These are phyloP conservation scores for Colletotrichum agaves DNA, from an alignment of 2,329 filamentous ascomycete species.

Conservation along the genomic window DNA sequence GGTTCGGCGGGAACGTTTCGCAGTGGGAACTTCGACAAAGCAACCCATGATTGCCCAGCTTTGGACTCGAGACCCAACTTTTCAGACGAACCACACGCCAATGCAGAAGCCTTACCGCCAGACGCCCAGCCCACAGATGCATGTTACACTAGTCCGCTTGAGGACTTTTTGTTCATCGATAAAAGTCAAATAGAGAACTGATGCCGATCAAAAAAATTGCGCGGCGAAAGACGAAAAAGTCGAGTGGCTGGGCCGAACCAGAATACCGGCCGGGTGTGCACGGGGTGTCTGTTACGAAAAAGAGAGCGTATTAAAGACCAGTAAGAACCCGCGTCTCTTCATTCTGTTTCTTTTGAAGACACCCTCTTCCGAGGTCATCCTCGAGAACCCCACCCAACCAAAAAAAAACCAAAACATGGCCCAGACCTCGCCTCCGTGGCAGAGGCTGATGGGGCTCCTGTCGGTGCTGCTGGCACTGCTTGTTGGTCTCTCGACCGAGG, in stretches of 20 bases:
- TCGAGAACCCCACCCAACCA: conserved; percentile 21
- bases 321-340: conserved; percentile 3
- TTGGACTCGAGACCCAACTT: background rate
- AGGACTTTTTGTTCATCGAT: conserved; percentile 20
- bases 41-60: conserved; percentile 16
- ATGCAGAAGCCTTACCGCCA: conserved; percentile 18
- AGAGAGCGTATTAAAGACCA: conserved; percentile 32
- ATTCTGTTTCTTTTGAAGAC: conserved; percentile 22
- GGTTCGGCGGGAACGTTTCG: conserved; percentile 16
- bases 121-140: conserved; percentile 25
- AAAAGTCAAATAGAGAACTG: background rate
- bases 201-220: background rate
- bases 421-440: conserved; percentile 35
- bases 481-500: conserved; percentile 27
- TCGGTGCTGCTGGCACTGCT: conserved; percentile 35
- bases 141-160: conserved; percentile 16
- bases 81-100: conserved; percentile 22
- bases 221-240: conserved; percentile 9
- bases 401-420: conserved; percentile 21
- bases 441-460: conserved; percentile 35
- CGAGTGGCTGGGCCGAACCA: conserved; percentile 27
- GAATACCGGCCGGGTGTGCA: conserved; percentile 26
- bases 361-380: conserved; percentile 36
- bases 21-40: conserved; percentile 24
- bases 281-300: background rate